Percentiles rank a stretch among this genome's conserved stretches.
These are phyloP conservation scores for Xylariaceae sp. DNA, from an alignment of 2,329 filamentous ascomycete species.

Conservation along the genomic window DNA sequence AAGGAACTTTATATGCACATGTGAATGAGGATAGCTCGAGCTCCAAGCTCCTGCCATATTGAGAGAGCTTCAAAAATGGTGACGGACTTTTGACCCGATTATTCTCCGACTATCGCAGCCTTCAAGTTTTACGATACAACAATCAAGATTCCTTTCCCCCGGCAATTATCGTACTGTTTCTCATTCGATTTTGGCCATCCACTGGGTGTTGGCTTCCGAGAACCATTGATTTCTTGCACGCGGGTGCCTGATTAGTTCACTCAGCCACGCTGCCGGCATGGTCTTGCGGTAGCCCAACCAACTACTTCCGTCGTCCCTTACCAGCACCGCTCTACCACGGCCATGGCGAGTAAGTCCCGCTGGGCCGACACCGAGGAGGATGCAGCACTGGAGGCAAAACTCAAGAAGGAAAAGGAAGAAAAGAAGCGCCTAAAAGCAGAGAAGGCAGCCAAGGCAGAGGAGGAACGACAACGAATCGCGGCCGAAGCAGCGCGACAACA, in stretches of 20 bases:
- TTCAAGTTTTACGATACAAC: conserved; percentile 16
- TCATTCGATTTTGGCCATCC: neutral
- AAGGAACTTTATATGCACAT: neutral
- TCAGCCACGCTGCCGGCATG: neutral
- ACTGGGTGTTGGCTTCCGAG: neutral
- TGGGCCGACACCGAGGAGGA: conserved; percentile 90
- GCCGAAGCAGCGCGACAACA: conserved; percentile 40
- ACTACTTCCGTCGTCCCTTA: neutral
- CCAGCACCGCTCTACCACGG: conserved; percentile 9
- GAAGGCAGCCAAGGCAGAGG: conserved; percentile 74
- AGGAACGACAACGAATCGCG: conserved; percentile 46
- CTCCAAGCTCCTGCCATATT: conserved; percentile 18
- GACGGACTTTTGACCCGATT: conserved; percentile 29
- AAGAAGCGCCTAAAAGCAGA: conserved; percentile 85
- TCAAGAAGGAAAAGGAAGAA: conserved; percentile 84
- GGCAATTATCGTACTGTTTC: neutral
- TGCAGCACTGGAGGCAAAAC: conserved; percentile 71
- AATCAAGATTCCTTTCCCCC: neutral
- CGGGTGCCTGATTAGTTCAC: neutral
- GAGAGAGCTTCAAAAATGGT: conserved; percentile 28
- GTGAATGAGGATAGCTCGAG: conserved; percentile 1
- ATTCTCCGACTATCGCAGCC: conserved; percentile 30
- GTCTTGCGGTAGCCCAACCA: conserved; percentile 11
- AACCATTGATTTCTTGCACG: neutral
- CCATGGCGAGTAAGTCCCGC: conserved; percentile 74